Conservation (phyloP, 169 alveolate species). For the Cryptosporidium andersoni region DNA sequence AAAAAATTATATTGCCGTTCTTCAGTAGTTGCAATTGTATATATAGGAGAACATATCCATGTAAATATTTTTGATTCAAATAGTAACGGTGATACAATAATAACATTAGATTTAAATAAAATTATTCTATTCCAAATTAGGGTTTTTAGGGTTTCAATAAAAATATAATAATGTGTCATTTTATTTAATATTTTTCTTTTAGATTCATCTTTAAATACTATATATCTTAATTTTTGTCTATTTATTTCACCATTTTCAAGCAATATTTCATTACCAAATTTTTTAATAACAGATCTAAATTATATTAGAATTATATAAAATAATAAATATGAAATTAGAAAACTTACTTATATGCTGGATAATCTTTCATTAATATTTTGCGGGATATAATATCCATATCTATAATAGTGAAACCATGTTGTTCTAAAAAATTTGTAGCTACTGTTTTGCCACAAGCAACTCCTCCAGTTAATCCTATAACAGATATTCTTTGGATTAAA, state of each 20-base stretch:
- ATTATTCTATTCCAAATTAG: constrained; percentile 72
- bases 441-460: constrained; percentile 78
- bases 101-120: constrained; percentile 56
- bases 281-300: constrained; percentile 64
- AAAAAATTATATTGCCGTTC: constrained; percentile 73
- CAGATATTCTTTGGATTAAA: constrained; percentile 17
- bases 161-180: constrained; percentile 78
- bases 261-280: constrained; percentile 77
- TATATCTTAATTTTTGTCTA: constrained; percentile 77
- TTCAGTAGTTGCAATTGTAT: constrained; percentile 73
- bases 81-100: constrained; percentile 83
- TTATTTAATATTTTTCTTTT: constrained; percentile 74
- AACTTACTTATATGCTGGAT: constrained; percentile 72
- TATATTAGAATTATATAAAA: not conserved
- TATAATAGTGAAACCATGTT: constrained; percentile 71
- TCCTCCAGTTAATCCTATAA: constrained; percentile 77
- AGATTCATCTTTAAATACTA: constrained; percentile 74
- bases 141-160: constrained; percentile 72
- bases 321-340: not conserved
- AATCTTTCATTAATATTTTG: constrained; percentile 72
- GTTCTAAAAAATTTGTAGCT: constrained; percentile 38
- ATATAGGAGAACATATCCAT: constrained; percentile 80
- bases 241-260: constrained; percentile 74
- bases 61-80: constrained; percentile 79
- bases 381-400: constrained; percentile 78